Conservation (phyloP, 2,329 filamentous ascomycete genomes). For the Colletotrichum eremochloae region DNA sequence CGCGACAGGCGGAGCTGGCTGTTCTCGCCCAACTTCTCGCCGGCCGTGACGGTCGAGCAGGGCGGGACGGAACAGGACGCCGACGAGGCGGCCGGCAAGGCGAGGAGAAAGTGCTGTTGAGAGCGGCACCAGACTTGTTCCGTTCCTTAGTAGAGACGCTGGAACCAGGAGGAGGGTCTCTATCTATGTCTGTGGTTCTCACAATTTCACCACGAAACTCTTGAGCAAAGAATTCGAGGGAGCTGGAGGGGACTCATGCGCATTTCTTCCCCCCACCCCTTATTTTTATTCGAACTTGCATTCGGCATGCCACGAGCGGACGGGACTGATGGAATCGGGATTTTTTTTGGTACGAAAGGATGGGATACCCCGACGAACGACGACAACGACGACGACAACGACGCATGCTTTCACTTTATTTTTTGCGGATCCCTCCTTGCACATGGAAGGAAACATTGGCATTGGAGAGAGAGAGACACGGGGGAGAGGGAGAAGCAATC, state of each 20-base stretch:
- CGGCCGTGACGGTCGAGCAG: conserved; percentile 63
- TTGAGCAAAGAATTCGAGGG: background rate
- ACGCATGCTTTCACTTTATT: background rate
- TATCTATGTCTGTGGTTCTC: background rate
- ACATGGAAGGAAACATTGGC: background rate
- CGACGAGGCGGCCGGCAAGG: conserved; percentile 41
- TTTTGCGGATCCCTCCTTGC: background rate
- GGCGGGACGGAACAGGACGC: conserved; percentile 48
- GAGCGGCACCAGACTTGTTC: background rate
- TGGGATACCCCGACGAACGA: conserved; percentile 2
- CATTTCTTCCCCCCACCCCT: background rate
- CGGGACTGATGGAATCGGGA: background rate
- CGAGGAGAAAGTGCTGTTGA: conserved; percentile 48
- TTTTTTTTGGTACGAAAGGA: background rate
- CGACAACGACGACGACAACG: conserved; percentile 1
- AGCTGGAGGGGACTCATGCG: background rate
- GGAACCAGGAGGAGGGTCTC: background rate
- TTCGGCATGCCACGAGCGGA: conserved; percentile 13
- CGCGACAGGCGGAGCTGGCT: conserved; percentile 71
- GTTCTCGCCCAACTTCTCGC: conserved; percentile 67
- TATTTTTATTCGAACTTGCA: conserved; percentile 1
- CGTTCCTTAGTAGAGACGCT: background rate
- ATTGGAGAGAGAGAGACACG: background rate
- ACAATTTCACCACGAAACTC: background rate
- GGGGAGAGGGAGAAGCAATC: background rate